These are phyloP conservation scores for Tolypocladium pustulatum DNA, from an alignment of 2,329 filamentous ascomycete genomes.

Conservation along the genomic window DNA sequence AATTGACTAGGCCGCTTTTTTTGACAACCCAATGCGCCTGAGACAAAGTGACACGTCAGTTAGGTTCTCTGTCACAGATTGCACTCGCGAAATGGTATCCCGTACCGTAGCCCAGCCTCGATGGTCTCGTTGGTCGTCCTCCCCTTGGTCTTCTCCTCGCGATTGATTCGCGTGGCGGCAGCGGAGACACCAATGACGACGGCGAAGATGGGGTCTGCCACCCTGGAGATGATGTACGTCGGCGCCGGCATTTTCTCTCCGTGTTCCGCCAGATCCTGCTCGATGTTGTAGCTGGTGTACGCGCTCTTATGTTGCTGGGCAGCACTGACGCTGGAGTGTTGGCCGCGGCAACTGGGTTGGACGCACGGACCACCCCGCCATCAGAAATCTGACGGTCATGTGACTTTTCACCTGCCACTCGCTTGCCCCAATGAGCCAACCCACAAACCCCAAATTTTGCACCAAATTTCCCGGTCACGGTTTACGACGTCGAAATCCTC, in stretches of 20 bases:
- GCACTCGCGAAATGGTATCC: not conserved
- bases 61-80: not conserved
- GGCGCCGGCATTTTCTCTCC: conserved; percentile 35
- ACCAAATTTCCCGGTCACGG: conserved; percentile 24
- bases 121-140: conserved; percentile 39
- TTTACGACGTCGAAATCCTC: conserved; percentile 21
- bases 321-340: not conserved
- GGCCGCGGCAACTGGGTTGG: not conserved
- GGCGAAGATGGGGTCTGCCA: conserved; percentile 49
- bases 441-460: conserved; percentile 32
- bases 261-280: not conserved
- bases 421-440: conserved; percentile 28
- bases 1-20: conserved; percentile 7
- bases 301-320: not conserved
- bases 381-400: conserved; percentile 15
- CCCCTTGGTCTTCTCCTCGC: conserved; percentile 49
- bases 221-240: conserved; percentile 49
- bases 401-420: conserved; percentile 23
- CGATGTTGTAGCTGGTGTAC: not conserved
- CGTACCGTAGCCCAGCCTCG: conserved; percentile 32
- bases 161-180: conserved; percentile 46
- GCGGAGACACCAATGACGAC: conserved; percentile 45
- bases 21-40: conserved; percentile 20
- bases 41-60: not conserved
- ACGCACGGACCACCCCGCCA: not conserved